Conservation (phyloP, 768 basidiomycete genomes). For the Lentinula guzmanii region DNA sequence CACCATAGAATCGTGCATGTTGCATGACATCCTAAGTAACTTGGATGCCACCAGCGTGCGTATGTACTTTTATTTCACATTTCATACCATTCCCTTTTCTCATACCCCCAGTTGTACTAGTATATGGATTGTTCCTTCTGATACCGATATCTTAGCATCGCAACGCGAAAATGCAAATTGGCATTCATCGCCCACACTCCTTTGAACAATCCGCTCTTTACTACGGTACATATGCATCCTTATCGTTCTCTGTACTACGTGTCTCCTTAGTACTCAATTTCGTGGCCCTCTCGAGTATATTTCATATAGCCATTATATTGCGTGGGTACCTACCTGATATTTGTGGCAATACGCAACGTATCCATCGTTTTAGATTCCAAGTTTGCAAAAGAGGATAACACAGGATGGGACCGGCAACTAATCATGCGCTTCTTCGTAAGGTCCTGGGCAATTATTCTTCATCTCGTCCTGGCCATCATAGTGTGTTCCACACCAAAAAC, state of each 20-base stretch:
- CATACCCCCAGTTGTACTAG: slow-evolving; percentile 2
- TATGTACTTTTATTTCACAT: background rate
- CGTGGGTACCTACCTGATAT: background rate
- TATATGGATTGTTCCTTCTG: background rate
- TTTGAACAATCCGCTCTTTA: background rate
- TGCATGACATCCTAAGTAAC: background rate
- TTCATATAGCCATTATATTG: background rate
- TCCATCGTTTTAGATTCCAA: background rate
- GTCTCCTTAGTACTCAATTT: background rate
- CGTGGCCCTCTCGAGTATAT: background rate
- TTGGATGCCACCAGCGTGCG: background rate
- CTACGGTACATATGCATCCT: background rate
- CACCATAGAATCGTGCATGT: slow-evolving; percentile 6
- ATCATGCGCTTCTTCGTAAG: slow-evolving; percentile 75
- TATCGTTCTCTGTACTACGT: background rate
- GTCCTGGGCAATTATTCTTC: slow-evolving; percentile 63
- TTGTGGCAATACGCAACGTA: background rate
- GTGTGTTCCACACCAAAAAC: slow-evolving; percentile 85
- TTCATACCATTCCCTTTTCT: slow-evolving; percentile 2
- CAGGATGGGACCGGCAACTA: slow-evolving; percentile 21
- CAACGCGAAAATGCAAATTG: background rate
- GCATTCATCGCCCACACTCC: background rate
- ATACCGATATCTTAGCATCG: background rate
- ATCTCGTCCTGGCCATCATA: slow-evolving; percentile 62
- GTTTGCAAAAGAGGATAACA: background rate